Base-by-base conservation (phyloP, 2,329 filamentous ascomycete genomes). In the Penicillium sp. region DNA sequence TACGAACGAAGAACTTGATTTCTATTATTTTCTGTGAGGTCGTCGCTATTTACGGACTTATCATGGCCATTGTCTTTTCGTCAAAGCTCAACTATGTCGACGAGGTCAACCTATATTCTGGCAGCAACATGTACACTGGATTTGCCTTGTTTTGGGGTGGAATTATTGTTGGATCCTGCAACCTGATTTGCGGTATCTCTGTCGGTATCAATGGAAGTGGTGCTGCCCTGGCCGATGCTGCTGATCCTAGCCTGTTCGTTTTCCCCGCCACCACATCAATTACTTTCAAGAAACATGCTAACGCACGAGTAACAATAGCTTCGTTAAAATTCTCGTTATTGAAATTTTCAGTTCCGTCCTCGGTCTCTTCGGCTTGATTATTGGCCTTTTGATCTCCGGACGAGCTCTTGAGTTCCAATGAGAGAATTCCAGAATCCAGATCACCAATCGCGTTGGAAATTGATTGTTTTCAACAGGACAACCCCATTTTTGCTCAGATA, bases 1-100 rank as follows among this genome's bases (percentile, higher is more conserved):
- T 99, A 77, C 90, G 94, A 74, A 99, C 94, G 62, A 99, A 99
- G 86, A 99, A 99, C 81, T 78, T 99, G 70, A 97, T 99, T 74
- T 97, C 93, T 68, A 99, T 99, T 76, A 97, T 99, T 78, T 99
- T 99, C 79, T 99, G 94, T 81, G 94, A 99, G 79, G 94, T 99
- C 70, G 94, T 99, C 69, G 94, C 94, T 76, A 99, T 99, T 75
- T 99, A 99, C 82, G 95, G 95, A 68, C 93, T 99, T 77, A 99
- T 99, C 78, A 99, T 99, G 91, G 89, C 92, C 67, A 99, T 99
- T 73, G 89, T 99, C 68, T 97, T 97, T 80, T 95, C 92, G 46
- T 83, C 92, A 60, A 96, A 97, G 76, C 78, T 99, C 66, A 82
- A 83, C 65, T 74, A 81, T 56, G 82, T 94, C 28, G 70, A 79